These are phyloP conservation scores for Chenopodium album DNA, from an alignment of 148 eudicot species.

Conservation along the genomic window DNA sequence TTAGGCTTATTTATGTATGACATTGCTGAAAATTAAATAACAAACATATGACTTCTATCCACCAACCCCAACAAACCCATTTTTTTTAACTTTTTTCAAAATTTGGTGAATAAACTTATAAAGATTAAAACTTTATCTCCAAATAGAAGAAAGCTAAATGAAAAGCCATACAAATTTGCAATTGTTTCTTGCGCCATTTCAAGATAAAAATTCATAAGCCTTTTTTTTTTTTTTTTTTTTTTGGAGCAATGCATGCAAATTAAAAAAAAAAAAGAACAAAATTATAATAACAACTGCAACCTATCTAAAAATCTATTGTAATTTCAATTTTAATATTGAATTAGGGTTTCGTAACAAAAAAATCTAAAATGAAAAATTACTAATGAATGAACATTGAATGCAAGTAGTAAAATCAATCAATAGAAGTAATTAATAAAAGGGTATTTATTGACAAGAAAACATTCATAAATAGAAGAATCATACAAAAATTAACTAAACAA, in stretches of 20 bases:
- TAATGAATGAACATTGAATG: slow-evolving; percentile 14
- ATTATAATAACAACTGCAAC: neutral
- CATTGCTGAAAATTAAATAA: too few species aligned
- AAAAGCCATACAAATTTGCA: neutral
- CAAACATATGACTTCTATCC: too few species aligned
- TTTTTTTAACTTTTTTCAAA: too few species aligned
- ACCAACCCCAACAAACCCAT: neutral
- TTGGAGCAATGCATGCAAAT: slow-evolving; percentile 4
- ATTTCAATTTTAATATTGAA: neutral
- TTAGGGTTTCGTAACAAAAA: neutral
- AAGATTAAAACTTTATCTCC: too few species aligned
- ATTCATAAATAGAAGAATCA: slow-evolving; percentile 10
- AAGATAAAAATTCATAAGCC: neutral
- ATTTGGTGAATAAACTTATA: too few species aligned
- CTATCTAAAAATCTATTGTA: neutral
- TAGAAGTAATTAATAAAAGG: too few species aligned
- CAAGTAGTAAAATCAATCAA: slow-evolving; percentile 1
- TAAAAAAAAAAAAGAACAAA: neutral
- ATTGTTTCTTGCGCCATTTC: neutral
- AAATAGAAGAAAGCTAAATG: too few species aligned
- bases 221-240: neutral
- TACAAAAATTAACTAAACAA: neutral
- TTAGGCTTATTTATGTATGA: too few species aligned
- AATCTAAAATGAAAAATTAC: neutral
- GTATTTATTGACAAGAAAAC: slow-evolving; percentile 16